Conservation (phyloP, 2,329 filamentous ascomycete genomes). For the Neonectria sp. region DNA sequence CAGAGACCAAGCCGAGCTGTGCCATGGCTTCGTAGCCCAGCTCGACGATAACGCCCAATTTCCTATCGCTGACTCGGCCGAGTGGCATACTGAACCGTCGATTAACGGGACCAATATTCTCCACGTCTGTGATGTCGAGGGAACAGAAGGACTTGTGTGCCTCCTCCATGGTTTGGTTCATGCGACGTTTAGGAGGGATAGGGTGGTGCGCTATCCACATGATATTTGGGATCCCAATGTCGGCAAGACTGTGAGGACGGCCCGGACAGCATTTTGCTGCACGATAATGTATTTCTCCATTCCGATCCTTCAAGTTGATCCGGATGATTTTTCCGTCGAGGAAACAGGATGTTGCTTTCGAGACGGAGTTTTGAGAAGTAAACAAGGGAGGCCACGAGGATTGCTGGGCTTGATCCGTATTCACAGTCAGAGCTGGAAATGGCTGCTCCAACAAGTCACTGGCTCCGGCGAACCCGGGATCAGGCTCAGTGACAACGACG, state of each 20-base stretch:
- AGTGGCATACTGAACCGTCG: slow-evolving; percentile 30
- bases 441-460: background rate
- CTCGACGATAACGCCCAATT: slow-evolving; percentile 21
- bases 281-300: background rate
- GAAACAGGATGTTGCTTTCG: background rate
- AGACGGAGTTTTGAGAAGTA: background rate
- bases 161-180: slow-evolving; percentile 3
- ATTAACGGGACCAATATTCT: slow-evolving; percentile 34
- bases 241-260: background rate
- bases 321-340: slow-evolving; percentile 3
- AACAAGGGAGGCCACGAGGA: no score
- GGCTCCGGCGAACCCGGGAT: background rate
- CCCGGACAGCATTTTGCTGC: slow-evolving; percentile 1
- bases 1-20: slow-evolving; percentile 24
- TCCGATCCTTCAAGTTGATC: background rate
- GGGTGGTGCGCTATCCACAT: slow-evolving; percentile 17
- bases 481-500: background rate
- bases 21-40: slow-evolving; percentile 34
- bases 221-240: background rate
- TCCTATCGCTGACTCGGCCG: slow-evolving; percentile 26
- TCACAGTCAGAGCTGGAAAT: background rate
- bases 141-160: slow-evolving; percentile 30
- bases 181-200: slow-evolving; percentile 25
- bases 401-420: background rate
- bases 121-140: slow-evolving; percentile 38